These are phyloP conservation scores for Colletotrichum musae DNA, from an alignment of 2,329 filamentous ascomycete genomes.

Conservation along the genomic window DNA sequence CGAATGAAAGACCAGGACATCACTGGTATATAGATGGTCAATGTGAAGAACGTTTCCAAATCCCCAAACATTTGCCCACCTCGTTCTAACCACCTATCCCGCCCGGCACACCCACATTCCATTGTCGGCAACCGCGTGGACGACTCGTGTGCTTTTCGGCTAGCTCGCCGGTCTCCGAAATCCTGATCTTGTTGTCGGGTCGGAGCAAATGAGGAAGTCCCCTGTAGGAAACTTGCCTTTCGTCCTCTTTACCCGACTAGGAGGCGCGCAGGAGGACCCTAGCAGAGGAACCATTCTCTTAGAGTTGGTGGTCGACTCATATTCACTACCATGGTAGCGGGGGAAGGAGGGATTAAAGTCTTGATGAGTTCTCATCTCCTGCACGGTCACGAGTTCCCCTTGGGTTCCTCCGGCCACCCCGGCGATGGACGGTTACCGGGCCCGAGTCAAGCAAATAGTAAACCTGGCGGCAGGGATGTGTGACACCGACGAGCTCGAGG, in stretches of 20 bases:
- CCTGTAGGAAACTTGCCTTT: slow-evolving; percentile 12
- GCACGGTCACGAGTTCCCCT: slow-evolving; percentile 10
- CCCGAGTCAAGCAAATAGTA: slow-evolving; percentile 31
- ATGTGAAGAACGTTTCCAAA: slow-evolving; percentile 33
- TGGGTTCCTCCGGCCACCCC: slow-evolving; percentile 21
- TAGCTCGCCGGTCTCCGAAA: slow-evolving; percentile 30
- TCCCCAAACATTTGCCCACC: slow-evolving; percentile 15
- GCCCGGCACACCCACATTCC: slow-evolving; percentile 4
- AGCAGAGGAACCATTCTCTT: slow-evolving; percentile 10
- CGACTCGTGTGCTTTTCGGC: slow-evolving; percentile 11
- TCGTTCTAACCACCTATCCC: background rate
- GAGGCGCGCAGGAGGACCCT: background rate
- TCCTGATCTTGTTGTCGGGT: slow-evolving; percentile 19
- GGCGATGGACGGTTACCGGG: background rate
- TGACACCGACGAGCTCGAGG: slow-evolving; percentile 25
- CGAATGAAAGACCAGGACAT: slow-evolving; percentile 25
- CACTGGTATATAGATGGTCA: slow-evolving; percentile 40
- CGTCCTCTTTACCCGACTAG: slow-evolving; percentile 16
- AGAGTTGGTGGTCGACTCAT: slow-evolving; percentile 17
- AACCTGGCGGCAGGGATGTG: slow-evolving; percentile 33
- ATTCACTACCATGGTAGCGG: too few relatives aligned
- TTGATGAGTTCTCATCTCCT: background rate
- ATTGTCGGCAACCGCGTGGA: background rate
- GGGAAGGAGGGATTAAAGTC: background rate
- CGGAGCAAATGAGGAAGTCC: slow-evolving; percentile 10